Evolutionary conservation across 495 filamentous ascomycete species (phyloP), one percentile per base, ranked within the genome.

Genomic region (Hyphodiscus hymeniophilus): DNA sequence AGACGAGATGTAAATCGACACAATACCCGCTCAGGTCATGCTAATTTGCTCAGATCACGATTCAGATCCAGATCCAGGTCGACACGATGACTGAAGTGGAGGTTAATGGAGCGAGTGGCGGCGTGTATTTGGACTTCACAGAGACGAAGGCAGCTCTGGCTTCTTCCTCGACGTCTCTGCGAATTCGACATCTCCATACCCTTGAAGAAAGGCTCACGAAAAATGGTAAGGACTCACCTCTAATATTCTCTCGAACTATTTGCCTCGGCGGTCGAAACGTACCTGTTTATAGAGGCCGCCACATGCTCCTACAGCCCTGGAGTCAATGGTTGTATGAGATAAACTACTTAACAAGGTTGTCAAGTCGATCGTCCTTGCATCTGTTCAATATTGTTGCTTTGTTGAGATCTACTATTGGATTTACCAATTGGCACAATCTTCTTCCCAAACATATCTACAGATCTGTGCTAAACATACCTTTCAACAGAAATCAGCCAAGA

Each of bases 151-250:
- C 56, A 36, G 69, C 68, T 16, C 57, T 78, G 21, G 63, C 66
- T 30, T 76, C 72, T 20, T 73, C 74, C 22, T 76, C 72, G 12
- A 75, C 73, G 1, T 42, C 60, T 20, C 55, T 58, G 13, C 65
- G 74, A 13, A 65, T 68, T 48, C 58, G 66, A 42, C 63, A 63
- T 34, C 56, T 76, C 35, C 65, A 67, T 34, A 32, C 52, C 1
- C 60, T 78, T 30, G 70, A 73, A 47, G 74, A 76, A 32, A 65
- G 66, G 46, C 48, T 76, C 21, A 63, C 57, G 34, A 63, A 68
- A 0, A 66, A 72, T 54, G 50, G 74, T 76, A 54, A 60, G 65
- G 16, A 35, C 17, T 20, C 35, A n/a, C 21, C 20, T 16, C 1
- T 40, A 36, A 7, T n/a, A 34, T 42, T 28, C 13, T 15, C 15